phyloP scores from a whole-genome alignment of 1,139 yeast species.

The Debaryomycetaceae sp. region DNA sequence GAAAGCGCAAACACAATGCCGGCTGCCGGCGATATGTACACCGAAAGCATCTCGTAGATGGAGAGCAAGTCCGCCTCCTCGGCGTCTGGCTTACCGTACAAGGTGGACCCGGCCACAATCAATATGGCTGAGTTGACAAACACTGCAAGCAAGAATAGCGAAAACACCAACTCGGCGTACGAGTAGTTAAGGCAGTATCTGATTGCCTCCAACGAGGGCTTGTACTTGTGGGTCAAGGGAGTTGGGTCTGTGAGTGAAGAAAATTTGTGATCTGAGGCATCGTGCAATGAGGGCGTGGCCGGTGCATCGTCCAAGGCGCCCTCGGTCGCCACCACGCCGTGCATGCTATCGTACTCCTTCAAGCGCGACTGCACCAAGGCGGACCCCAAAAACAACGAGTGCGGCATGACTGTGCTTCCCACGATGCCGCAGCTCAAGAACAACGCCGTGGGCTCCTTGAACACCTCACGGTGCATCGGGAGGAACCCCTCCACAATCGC shows the following conservation, averaged over 20 bases:
- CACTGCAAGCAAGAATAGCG: constrained; percentile 66
- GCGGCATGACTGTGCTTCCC: constrained; percentile 86
- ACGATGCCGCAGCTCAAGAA: constrained; percentile 69
- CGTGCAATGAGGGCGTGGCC: background rate
- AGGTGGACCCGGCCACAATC: constrained; percentile 69
- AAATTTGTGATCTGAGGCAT: constrained; percentile 9
- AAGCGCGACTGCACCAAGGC: constrained; percentile 72
- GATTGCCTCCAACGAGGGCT: constrained; percentile 65
- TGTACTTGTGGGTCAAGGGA: constrained; percentile 36
- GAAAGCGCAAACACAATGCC: constrained; percentile 74
- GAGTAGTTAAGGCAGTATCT: constrained; percentile 62
- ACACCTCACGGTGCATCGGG: constrained; percentile 47
- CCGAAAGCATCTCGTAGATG: constrained; percentile 60
- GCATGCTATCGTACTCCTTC: constrained; percentile 55
- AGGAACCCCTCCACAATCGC: constrained; percentile 55
- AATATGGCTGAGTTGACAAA: constrained; percentile 73
- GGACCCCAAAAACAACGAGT: constrained; percentile 69
- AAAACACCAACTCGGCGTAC: constrained; percentile 58
- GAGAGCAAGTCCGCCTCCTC: constrained; percentile 70
- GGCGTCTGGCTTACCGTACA: constrained; percentile 58
- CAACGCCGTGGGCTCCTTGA: constrained; percentile 53
- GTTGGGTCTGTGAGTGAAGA: constrained; percentile 14
- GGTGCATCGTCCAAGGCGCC: background rate
- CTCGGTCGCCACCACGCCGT: constrained; percentile 28
- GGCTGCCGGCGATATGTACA: constrained; percentile 62